These are phyloP conservation scores for Barbarea vulgaris DNA, from an alignment of 345 rosid genomes.

Conservation along the genomic window DNA sequence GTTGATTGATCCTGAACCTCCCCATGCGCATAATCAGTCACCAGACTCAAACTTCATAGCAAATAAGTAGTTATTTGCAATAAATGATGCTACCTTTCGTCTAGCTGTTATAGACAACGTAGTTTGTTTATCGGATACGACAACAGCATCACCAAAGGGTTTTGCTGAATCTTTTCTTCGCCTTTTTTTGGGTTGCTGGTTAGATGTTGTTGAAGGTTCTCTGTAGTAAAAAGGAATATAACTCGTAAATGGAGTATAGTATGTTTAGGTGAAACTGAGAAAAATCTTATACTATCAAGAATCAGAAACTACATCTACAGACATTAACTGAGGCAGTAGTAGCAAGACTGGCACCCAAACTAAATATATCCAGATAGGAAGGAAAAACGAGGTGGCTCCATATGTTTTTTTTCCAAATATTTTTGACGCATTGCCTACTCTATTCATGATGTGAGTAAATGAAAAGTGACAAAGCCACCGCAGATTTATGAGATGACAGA, in stretches of 20 bases:
- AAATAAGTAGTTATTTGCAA: constrained; percentile 40
- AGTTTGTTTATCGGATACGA: constrained; percentile 49
- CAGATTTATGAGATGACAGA: neutral
- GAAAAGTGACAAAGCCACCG: neutral
- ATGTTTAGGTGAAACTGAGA: neutral
- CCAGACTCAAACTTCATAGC: constrained; percentile 43
- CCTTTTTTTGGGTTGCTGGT: constrained; percentile 77
- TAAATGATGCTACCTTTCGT: constrained; percentile 45
- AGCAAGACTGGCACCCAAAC: constrained; percentile 13
- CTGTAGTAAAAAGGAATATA: constrained; percentile 44
- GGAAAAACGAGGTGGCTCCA: constrained; percentile 5
- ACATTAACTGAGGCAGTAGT: neutral
- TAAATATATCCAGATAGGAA: constrained; percentile 11
- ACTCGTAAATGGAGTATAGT: neutral
- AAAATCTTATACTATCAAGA: neutral
- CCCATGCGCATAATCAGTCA: constrained; percentile 43
- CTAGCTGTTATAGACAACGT: constrained; percentile 49
- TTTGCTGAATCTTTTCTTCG: constrained; percentile 67
- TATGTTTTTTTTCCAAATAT: neutral
- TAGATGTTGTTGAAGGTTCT: constrained; percentile 54
- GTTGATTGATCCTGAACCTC: constrained; percentile 50
- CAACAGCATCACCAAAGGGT: constrained; percentile 50
- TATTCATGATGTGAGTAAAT: constrained; percentile 16
- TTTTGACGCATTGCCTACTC: neutral
- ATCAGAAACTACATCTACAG: constrained; percentile 3